Base-by-base conservation (phyloP, 768 basidiomycete genomes). In the Leccinum pellstonianum region DNA sequence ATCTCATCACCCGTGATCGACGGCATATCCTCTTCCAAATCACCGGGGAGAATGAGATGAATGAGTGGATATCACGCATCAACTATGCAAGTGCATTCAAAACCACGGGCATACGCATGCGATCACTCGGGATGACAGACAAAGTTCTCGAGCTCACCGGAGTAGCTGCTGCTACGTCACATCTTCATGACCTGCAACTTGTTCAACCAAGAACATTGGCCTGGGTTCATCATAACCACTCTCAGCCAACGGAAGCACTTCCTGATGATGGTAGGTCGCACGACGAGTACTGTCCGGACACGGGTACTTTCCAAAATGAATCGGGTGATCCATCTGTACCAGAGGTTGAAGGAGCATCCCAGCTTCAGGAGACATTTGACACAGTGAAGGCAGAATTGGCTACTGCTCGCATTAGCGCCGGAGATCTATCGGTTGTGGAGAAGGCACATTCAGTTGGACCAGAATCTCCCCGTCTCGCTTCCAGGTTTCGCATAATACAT, bases 81-180 rank as follows among this genome's bases (percentile, higher is more conserved):
- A 99, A 99, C 75, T 98, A 97, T 70, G 94, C 94, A 3, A 89
- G 93, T 59, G 80, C 92, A 5, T 98, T 97, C 83, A 94, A 89
- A 75, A 86, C 92, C 2, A 81, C 86, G 15, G 89, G 89, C 10
- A 79, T 98, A 38, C 81, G 85, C 49, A 93, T 97, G 84, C 85
- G 95, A 21, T 80, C 90, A 0, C 75, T 82, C 12, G 84, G 82
- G 17, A 85, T 93, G 80, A 83, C 87, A 19, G 79, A 81, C 51
- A 81, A 80, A 65, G 90, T 88, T 65, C 83, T 91, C 31, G 83
- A 89, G 62, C 80, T 91, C 43, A 90, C 91, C 3, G 93, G 92
- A 23, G 84, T 90, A 11, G 93, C 93, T 25, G 93, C 93, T 21
- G 93, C 93, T 17, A 83, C 86, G 15, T 93, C 92, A 3, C 90